Evolutionary conservation across 1,284 basidiomycete genomes (phyloP), one percentile per base, ranked within the genome.

Genomic region (Irpex sp.): DNA sequence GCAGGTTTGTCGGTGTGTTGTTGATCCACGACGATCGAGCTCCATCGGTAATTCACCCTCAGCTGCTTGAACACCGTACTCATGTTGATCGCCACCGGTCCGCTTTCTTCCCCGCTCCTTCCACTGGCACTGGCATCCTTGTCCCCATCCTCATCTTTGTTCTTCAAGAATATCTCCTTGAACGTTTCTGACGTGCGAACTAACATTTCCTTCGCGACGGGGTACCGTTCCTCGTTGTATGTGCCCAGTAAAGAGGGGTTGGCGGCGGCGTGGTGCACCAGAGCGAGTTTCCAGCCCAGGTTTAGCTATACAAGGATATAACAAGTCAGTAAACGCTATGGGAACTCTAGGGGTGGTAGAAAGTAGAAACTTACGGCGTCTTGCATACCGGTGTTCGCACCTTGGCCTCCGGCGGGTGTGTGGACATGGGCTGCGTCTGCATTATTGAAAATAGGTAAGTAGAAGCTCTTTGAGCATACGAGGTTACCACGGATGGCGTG

Each of bases 11-110:
- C 28, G 28, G 5, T 7, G 10, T 45, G 42, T 2, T 60, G 59
- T 12, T 69, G 68, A 56, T 77, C 74, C 12, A 72, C 3, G 1
- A 75, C 69, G 57, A 77, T 69, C 0, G 66, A 58, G 56, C 72
- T 75, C 58, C 61, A 60, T 1, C 75, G 72, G 55, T 67, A 77
- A 56, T 77, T 77, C 4, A 77, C 69, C 6, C 75, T 71, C 12
- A 76, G 71, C 65, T 74, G 74, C 47, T 52, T 54, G 21, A 28
- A 54, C 12, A 54, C 9, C 0, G 52, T 14, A 9, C 28, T 4
- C 28, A 14, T 10, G 14, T 19, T n/a, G 16, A 21, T 16, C 28
- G 28, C 28, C 28, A 33, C 28, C 28, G 28, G 28, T 33, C 28
- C 28, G 7, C 28, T 33, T 33, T 6, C 28, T 7, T 33, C 28